phyloP scores from a whole-genome alignment of 352 stramenopile genomes.

The Globisporangium rhizosaccharum region DNA sequence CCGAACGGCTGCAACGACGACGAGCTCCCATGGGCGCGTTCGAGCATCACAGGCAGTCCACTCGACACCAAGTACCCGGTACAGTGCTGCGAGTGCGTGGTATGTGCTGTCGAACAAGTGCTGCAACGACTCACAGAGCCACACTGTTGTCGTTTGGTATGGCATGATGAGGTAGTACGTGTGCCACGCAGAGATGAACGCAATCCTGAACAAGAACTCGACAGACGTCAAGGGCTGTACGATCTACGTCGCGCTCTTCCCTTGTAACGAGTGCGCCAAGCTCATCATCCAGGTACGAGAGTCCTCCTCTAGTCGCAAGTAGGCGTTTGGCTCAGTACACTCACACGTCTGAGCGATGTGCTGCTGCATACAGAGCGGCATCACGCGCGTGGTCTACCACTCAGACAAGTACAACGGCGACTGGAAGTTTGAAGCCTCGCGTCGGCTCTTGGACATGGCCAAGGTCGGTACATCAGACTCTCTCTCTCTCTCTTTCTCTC shows the following conservation, averaged over 20 bases:
- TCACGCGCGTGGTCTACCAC: conserved; percentile 94
- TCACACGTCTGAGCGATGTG: not conserved
- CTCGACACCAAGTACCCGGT: conserved; percentile 96
- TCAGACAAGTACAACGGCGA: conserved; percentile 94
- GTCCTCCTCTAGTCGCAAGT: not conserved
- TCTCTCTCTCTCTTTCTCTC: not conserved
- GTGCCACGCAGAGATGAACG: conserved; percentile 98
- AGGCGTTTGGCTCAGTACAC: not conserved
- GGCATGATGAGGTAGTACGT: conserved; percentile 83
- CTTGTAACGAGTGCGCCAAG: conserved; percentile 98
- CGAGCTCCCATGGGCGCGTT: conserved; percentile 90
- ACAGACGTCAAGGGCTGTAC: conserved; percentile 90
- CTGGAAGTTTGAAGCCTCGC: conserved; percentile 86
- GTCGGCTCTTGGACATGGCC: conserved; percentile 86
- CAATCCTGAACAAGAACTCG: conserved; percentile 98
- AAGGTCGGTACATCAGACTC: conserved; percentile 19
- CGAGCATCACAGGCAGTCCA: conserved; percentile 47
- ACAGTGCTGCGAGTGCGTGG: not conserved
- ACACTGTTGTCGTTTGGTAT: not conserved
- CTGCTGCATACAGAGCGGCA: conserved; percentile 77
- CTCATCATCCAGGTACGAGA: conserved; percentile 93
- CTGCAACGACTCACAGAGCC: not conserved
- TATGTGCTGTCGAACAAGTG: not conserved
- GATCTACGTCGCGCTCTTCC: conserved; percentile 98
- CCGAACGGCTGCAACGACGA: conserved; percentile 94